Base-by-base conservation (phyloP, 2,329 filamentous ascomycete genomes). In the Aspergillus sp. region DNA sequence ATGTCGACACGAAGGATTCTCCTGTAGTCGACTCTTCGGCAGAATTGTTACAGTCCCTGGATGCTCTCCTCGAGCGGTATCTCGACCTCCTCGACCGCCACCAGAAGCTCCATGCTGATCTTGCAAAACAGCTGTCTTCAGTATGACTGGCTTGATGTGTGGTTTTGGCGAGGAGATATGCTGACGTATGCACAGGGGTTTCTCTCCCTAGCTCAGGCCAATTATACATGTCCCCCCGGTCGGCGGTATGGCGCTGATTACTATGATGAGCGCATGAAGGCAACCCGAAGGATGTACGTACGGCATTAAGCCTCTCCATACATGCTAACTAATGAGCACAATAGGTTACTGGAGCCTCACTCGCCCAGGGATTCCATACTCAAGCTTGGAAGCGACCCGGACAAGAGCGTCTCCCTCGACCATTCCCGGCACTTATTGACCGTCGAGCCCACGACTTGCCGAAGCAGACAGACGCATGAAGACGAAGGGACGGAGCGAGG, bases 241-340 rank as follows among this genome's bases (percentile, higher is more conserved):
- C 58, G 64, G 34, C 51, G 61, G 30, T 67, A 64, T 52, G 67
- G 67, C 10, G 53, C 61, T 22, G 66, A 70, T 33, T 67, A 63
- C 40, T 71, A 68, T 37, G 67, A 71, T 48, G 61, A 63, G 28
- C 53, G 67, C 19, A 70, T 69, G 67, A 67, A 68, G 43, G 65
- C 66, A 11, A 58, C 50, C 14, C 52, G 53, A 36, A 60, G 45
- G 36, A 52, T 65, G 63, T 66, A 50, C 40, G 44, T 41, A n/a
- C n/a, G n/a, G n/a, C n/a, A n/a, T n/a, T n/a, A 8, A 10, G 10
- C 19, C 19, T 22, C 10, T 22, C 19, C 19, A 22, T 22, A 10
- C 10, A 22, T 22, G 14, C 30, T 32, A 15, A 32, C 24, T 6
- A 20, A 6, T 10, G 27, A 14, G 8, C 16, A 34, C 14, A 30